phyloP scores from a whole-genome alignment of 257 asterid species.

The Solanum dulcamara region DNA sequence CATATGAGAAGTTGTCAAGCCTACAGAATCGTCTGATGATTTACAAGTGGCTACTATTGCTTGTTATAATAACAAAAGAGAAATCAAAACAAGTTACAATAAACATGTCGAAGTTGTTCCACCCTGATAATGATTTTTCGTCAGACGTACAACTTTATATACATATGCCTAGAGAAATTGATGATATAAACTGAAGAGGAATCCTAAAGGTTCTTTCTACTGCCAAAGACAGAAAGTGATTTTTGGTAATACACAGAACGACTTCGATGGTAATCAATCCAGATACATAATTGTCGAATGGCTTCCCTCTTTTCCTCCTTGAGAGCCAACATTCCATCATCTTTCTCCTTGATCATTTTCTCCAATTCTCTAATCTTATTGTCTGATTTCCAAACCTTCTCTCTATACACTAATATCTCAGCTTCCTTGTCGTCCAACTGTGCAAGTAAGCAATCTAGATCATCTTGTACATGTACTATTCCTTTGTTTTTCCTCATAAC shows the following conservation, averaged over 20 bases:
- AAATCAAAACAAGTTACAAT: background rate
- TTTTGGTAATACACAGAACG: slow-evolving; percentile 67
- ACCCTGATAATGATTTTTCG: background rate
- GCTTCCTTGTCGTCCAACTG: slow-evolving; percentile 65
- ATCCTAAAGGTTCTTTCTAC: background rate
- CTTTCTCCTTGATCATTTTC: slow-evolving; percentile 41
- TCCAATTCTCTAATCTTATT: slow-evolving; percentile 60
- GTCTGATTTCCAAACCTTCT: slow-evolving; percentile 57
- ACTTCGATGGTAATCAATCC: slow-evolving; percentile 82
- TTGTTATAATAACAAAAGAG: background rate
- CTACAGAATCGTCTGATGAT: background rate
- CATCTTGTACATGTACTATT: slow-evolving; percentile 24
- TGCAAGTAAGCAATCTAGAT: slow-evolving; percentile 36
- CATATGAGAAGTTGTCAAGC: background rate
- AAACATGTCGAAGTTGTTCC: background rate
- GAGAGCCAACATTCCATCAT: slow-evolving; percentile 47
- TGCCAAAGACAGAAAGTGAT: slow-evolving; percentile 31
- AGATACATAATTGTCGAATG: slow-evolving; percentile 77
- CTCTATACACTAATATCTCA: slow-evolving; percentile 47
- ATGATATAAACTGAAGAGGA: background rate
- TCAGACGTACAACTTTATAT: background rate
- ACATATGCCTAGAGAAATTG: background rate
- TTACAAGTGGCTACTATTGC: background rate
- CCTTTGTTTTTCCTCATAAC: slow-evolving; percentile 50
- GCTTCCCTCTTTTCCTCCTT: slow-evolving; percentile 86